Conservation (phyloP, 345 rosid species). For the Lagerstroemia speciosa region DNA sequence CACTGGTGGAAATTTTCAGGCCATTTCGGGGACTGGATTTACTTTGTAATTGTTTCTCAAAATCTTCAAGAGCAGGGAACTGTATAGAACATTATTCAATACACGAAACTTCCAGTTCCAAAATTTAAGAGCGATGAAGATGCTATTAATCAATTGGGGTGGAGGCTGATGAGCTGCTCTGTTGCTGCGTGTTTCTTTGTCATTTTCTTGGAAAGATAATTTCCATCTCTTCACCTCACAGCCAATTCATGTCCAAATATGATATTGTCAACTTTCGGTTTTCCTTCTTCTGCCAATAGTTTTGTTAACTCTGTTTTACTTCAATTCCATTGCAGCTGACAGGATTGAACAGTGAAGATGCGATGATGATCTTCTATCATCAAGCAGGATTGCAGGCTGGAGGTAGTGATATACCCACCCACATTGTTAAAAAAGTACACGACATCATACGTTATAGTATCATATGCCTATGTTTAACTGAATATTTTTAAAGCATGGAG, state of each 20-base stretch:
- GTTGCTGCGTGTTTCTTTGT: background rate
- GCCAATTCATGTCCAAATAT: background rate
- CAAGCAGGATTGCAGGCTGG: slow-evolving; percentile 14
- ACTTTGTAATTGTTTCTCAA: background rate
- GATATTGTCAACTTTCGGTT: too few relatives aligned
- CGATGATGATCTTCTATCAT: slow-evolving; percentile 29
- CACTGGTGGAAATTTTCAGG: background rate
- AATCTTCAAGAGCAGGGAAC: background rate
- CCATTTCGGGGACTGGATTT: background rate
- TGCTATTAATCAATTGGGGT: background rate
- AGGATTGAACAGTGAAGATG: slow-evolving; percentile 22
- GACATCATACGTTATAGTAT: too few relatives aligned
- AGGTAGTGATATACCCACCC: slow-evolving; percentile 8
- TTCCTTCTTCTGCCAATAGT: too few relatives aligned
- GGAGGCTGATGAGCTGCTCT: background rate
- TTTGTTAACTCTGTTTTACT: slow-evolving; percentile 6
- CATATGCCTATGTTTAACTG: background rate
- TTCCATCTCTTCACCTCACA: background rate
- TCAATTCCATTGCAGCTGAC: slow-evolving; percentile 24
- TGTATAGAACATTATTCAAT: background rate
- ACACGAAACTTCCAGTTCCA: background rate
- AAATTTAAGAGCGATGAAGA: slow-evolving; percentile 3
- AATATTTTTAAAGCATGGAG: background rate
- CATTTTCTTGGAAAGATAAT: too few relatives aligned
- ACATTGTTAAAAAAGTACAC: slow-evolving; percentile 30